Percentiles rank a stretch among this genome's conserved stretches.
Evolutionary conservation across 441 rosid species (phyloP).

Genomic region (Jatropha multifida): DNA sequence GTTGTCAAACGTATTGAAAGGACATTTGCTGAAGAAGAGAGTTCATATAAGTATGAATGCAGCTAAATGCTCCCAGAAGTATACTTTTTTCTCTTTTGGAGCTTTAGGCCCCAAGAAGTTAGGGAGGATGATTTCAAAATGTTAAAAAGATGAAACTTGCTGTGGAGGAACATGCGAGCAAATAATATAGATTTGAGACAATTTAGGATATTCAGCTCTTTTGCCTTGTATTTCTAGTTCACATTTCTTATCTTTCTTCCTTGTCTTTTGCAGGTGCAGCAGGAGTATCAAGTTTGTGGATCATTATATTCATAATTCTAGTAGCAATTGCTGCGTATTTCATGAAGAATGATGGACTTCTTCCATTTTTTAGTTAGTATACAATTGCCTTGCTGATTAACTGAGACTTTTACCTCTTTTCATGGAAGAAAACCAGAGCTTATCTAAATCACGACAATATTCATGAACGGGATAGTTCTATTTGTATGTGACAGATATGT

Average conservation of each 20-base stretch:
- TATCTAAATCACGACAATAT: too few relatives aligned
- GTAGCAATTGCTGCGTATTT: conserved; percentile 48
- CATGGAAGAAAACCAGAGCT: not conserved
- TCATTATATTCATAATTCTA: conserved; percentile 42
- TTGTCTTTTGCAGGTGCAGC: conserved; percentile 24
- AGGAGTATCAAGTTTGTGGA: conserved; percentile 48
- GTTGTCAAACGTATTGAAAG: not conserved
- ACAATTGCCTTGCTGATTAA: conserved; percentile 25
- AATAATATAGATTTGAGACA: not conserved
- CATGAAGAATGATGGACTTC: conserved; percentile 36
- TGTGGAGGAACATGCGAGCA: not conserved
- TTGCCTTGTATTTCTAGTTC: not conserved
- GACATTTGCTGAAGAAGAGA: not conserved
- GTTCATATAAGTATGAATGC: not conserved
- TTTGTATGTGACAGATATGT: too few relatives aligned
- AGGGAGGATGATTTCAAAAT: not conserved
- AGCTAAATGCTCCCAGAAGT: not conserved
- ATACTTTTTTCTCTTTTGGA: not conserved
- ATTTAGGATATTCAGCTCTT: not conserved
- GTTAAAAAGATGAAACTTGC: not conserved
- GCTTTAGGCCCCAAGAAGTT: not conserved
- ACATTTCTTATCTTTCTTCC: not conserved
- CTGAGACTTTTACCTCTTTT: not conserved
- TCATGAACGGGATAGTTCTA: too few relatives aligned
- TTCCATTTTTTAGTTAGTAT: conserved; percentile 29